A percentile compares a stretch with the other conserved stretches of the same genome.
Evolutionary conservation across 371 early-diverging fungal genomes (phyloP).

Genomic region (Circinella minor): DNA sequence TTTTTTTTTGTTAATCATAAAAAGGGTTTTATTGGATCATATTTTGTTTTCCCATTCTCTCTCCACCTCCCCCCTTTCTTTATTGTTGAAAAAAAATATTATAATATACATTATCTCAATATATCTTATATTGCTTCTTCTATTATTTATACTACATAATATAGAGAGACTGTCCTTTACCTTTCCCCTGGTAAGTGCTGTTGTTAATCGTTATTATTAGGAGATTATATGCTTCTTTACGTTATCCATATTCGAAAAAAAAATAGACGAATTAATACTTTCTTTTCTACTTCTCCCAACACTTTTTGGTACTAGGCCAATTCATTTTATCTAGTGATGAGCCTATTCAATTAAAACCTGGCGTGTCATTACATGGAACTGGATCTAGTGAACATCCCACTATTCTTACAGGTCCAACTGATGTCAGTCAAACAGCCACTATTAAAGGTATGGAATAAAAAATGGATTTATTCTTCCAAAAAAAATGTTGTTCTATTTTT

Average conservation of each 20-base stretch:
- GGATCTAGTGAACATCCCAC: slow-evolving; percentile 17
- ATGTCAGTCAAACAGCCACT: slow-evolving; percentile 15
- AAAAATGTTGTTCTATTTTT: too few relatives aligned
- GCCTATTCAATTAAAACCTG: slow-evolving; percentile 16
- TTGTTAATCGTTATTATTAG: too few relatives aligned
- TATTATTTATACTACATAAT: too few relatives aligned
- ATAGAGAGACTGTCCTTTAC: slow-evolving; percentile 34
- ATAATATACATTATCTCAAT: too few relatives aligned
- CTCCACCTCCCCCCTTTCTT: too few relatives aligned
- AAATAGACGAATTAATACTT: too few relatives aligned
- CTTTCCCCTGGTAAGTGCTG: slow-evolving; percentile 26
- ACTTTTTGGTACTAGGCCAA: slow-evolving; percentile 12
- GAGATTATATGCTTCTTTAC: too few relatives aligned
- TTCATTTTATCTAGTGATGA: slow-evolving; percentile 21
- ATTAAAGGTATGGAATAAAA: slow-evolving; percentile 17
- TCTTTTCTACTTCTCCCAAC: too few relatives aligned
- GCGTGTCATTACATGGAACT: slow-evolving; percentile 22
- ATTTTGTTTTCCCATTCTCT: not conserved
- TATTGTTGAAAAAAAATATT: too few relatives aligned
- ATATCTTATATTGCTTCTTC: too few relatives aligned
- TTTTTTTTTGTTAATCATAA: not conserved
- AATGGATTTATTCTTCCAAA: too few relatives aligned
- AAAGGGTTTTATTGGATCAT: not conserved
- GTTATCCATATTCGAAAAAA: too few relatives aligned
- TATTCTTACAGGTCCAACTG: slow-evolving; percentile 9